phyloP scores from a whole-genome alignment of 73 alveolate species.

The Paramecium tetraurelia region DNA sequence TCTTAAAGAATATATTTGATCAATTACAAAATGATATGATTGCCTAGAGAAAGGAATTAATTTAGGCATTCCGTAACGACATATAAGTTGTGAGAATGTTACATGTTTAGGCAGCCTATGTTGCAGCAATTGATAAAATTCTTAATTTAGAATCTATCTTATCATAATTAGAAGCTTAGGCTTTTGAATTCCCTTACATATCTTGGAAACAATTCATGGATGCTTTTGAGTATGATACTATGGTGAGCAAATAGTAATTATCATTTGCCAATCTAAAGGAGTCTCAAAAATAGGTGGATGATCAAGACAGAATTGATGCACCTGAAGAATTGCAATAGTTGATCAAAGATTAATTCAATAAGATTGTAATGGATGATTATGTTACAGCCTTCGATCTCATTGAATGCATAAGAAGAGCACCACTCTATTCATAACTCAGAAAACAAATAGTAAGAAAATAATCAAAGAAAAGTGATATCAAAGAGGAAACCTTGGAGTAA shows the following conservation, averaged over 20 bases:
- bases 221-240: constrained; percentile 36
- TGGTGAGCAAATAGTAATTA: neutral
- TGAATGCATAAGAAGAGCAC: constrained; percentile 47
- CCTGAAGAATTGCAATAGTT: constrained; percentile 32
- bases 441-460: constrained; percentile 17
- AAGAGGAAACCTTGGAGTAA: constrained; percentile 71
- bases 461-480: constrained; percentile 36
- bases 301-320: constrained; percentile 3
- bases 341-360: neutral
- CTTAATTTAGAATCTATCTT: constrained; percentile 50
- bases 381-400: constrained; percentile 14
- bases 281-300: neutral
- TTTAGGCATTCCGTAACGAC: constrained; percentile 50
- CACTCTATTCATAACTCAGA: constrained; percentile 36
- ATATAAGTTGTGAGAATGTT: constrained; percentile 50
- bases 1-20: constrained; percentile 39
- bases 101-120: constrained; percentile 49
- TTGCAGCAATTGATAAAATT: constrained; percentile 53
- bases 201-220: constrained; percentile 59
- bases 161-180: constrained; percentile 44
- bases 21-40: constrained; percentile 41
- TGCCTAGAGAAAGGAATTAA: neutral
- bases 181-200: constrained; percentile 17
- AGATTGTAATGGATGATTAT: constrained; percentile 17
- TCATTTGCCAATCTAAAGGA: constrained; percentile 32